Base-by-base conservation (phyloP, 2,329 filamentous ascomycete genomes). In the Pseudomassariella vexata region DNA sequence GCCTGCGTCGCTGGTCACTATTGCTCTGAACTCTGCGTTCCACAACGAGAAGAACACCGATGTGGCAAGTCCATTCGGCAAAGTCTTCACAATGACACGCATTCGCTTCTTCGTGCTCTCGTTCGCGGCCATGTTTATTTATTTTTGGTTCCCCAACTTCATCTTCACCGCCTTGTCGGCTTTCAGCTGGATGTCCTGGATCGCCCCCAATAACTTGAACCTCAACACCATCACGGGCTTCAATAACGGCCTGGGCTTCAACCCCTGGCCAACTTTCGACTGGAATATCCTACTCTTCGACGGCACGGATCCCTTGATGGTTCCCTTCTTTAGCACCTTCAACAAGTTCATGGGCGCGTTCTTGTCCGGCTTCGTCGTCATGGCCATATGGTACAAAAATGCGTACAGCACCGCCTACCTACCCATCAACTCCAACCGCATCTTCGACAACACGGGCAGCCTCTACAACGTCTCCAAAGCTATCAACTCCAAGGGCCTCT, bases 301-400 rank as follows among this genome's bases (percentile, higher is more conserved):
- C 26, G 21, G 17, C 9, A 42, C 41, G 10, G 47, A 52, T 17
- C 41, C 38, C 9, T 32, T 48, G 11, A 40, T 42, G 38, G 36
- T 42, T 6, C 69, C 70, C 4, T 70, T 69, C 47, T 71, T 76
- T 55, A 73, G 71, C 18, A 79, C 78, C 25, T 62, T 76, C 34
- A 83, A 83, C 52, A 73, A 70, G 15, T 62, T 79, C 39, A 55
- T 78, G 26, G 77, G 77, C 19, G 65, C 72, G 30, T 62, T 77
- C 9, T 40, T 73, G 20, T 71, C 66, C 25, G 66, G 68, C 44
- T 68, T 73, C 57, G 57, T 81, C 10, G 60, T 76, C 10, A 52
- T 72, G 3, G 71, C 57, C 17, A 48, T 82, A 7, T 79, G 76
- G 57, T 83, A 73, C 50, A 67, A 60, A 26, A 75, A 76, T 33